Conservation (phyloP, 805 yeast species). For the Metschnikowia vanudenii region DNA sequence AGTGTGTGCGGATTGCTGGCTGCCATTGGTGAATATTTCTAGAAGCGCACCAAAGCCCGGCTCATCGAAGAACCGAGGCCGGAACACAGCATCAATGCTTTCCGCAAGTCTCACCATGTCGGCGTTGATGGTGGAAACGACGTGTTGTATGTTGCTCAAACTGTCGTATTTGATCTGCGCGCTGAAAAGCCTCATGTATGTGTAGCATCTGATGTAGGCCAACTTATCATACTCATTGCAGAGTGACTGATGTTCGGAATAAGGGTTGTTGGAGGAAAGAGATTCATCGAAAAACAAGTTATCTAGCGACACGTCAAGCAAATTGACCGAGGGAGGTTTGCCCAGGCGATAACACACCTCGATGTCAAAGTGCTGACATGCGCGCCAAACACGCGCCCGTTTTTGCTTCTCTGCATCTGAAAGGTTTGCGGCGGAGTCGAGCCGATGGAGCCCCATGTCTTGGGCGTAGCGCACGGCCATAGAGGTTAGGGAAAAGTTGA, state of each 20-base stretch:
- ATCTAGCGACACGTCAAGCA: slow-evolving; percentile 29
- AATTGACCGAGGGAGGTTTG: slow-evolving; percentile 46
- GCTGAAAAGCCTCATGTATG: slow-evolving; percentile 32
- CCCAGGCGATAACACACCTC: slow-evolving; percentile 47
- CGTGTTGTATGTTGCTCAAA: slow-evolving; percentile 21
- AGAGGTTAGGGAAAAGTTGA: slow-evolving; percentile 41
- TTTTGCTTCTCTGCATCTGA: slow-evolving; percentile 33
- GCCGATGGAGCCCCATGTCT: slow-evolving; percentile 56
- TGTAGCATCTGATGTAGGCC: slow-evolving; percentile 29
- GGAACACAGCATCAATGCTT: slow-evolving; percentile 17
- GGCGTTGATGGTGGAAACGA: slow-evolving; percentile 27
- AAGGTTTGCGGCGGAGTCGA: slow-evolving; percentile 41
- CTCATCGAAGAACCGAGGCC: slow-evolving; percentile 36
- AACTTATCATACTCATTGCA: slow-evolving; percentile 14
- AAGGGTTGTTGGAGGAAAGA: neutral
- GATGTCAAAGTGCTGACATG: slow-evolving; percentile 47
- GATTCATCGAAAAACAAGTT: slow-evolving; percentile 7
- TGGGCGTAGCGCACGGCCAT: slow-evolving; percentile 54
- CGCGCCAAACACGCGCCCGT: slow-evolving; percentile 49
- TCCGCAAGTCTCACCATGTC: slow-evolving; percentile 29
- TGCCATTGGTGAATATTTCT: neutral
- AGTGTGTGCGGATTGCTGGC: neutral
- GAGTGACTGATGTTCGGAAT: slow-evolving; percentile 2
- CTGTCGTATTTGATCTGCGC: slow-evolving; percentile 26
- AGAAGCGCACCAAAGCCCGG: slow-evolving; percentile 24